Percentiles rank a stretch among this genome's conserved stretches.
Evolutionary conservation across 495 filamentous ascomycete species (phyloP).

Genomic region (Evernia prunastri): DNA sequence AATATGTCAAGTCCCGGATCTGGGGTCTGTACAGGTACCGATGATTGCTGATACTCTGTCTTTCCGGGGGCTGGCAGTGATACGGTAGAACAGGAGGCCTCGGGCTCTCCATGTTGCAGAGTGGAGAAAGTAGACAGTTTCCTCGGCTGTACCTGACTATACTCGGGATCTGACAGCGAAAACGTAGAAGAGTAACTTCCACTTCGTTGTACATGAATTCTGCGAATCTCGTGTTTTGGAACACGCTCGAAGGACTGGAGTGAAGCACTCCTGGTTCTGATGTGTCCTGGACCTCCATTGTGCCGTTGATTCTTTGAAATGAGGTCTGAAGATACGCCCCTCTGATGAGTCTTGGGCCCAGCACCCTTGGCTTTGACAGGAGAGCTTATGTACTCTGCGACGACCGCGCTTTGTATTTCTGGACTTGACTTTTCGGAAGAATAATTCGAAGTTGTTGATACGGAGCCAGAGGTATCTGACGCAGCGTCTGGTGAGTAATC

Average conservation of each 20-base stretch:
- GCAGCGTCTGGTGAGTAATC: neutral
- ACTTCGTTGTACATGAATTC: slow-evolving; percentile 15
- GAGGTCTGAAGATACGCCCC: neutral
- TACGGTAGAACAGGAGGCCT: neutral
- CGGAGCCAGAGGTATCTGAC: slow-evolving; percentile 22
- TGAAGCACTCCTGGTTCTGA: slow-evolving; percentile 22
- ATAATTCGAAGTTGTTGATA: slow-evolving; percentile 25
- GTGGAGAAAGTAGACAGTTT: neutral
- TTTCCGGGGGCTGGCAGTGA: neutral
- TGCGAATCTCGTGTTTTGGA: slow-evolving; percentile 19
- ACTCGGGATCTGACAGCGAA: neutral
- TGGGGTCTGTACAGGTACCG: neutral
- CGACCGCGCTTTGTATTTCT: slow-evolving; percentile 27
- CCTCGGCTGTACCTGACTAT: neutral
- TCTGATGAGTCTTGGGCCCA: neutral
- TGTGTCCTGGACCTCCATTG: slow-evolving; percentile 16
- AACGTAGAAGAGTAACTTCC: slow-evolving; percentile 19
- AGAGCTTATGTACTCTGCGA: slow-evolving; percentile 26
- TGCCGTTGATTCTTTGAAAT: neutral
- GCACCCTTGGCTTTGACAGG: slow-evolving; percentile 9
- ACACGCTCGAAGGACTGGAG: slow-evolving; percentile 20
- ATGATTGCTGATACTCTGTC: neutral
- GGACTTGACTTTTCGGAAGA: slow-evolving; percentile 30
- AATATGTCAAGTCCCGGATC: neutral
- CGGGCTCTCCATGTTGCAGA: neutral